Percentiles rank a stretch among this genome's conserved stretches.
Conservation (phyloP, 768 basidiomycete species). For the Favolaschia claudopus region DNA sequence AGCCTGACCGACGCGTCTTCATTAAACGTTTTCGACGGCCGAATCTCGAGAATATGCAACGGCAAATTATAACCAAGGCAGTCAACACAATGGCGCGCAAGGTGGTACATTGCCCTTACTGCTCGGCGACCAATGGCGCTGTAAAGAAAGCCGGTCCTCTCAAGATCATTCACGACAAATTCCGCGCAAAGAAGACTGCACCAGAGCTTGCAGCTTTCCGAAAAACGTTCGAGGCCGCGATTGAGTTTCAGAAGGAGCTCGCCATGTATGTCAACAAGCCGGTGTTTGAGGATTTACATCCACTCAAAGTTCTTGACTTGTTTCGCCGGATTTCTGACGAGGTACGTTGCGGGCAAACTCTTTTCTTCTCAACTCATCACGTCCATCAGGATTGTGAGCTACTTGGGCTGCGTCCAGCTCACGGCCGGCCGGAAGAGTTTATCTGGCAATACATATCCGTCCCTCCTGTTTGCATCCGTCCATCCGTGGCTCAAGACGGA, state of each 20-base stretch:
- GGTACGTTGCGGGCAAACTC: conserved; percentile 47
- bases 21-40: conserved; percentile 92
- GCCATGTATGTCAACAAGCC: conserved; percentile 86
- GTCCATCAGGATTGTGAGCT: conserved; percentile 88
- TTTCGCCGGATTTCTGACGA: conserved; percentile 94
- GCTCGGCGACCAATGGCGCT: conserved; percentile 90
- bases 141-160: conserved; percentile 96
- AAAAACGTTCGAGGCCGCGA: conserved; percentile 78
- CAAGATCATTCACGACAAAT: conserved; percentile 98
- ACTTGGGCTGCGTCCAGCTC: conserved; percentile 86
- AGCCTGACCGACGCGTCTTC: conserved; percentile 82
- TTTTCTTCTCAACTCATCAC: background rate
- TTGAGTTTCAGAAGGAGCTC: conserved; percentile 89
- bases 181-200: conserved; percentile 90
- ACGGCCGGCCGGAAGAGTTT: conserved; percentile 95
- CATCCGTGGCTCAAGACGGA: conserved; percentile 96
- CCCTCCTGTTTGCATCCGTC: conserved; percentile 96
- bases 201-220: conserved; percentile 91
- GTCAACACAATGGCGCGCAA: conserved; percentile 91
- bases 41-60: conserved; percentile 91
- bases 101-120: conserved; percentile 91
- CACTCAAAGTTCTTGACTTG: conserved; percentile 90
- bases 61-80: conserved; percentile 81
- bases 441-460: conserved; percentile 99
- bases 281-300: conserved; percentile 91